A percentile compares a stretch with the other conserved stretches of the same genome.
Evolutionary conservation across 495 filamentous ascomycete genomes (phyloP).

Genomic region (Bacidia gigantensis): DNA sequence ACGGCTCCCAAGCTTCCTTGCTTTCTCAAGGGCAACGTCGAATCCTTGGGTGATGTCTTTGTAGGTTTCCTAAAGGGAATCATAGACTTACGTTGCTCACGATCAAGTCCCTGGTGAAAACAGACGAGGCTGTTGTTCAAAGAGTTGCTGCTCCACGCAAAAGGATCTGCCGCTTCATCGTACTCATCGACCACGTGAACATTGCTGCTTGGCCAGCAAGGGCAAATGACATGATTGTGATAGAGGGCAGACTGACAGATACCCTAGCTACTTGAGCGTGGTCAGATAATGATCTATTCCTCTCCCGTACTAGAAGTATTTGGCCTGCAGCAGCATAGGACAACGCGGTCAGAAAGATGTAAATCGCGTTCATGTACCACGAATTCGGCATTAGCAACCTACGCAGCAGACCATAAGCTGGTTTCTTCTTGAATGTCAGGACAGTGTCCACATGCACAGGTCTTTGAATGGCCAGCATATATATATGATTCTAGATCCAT

Average conservation of each 20-base stretch:
- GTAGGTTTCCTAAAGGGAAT: neutral
- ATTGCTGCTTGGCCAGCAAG: constrained; percentile 24
- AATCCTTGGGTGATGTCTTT: neutral
- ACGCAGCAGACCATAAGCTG: too few species aligned
- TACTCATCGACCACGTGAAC: constrained; percentile 24
- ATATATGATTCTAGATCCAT: too few species aligned
- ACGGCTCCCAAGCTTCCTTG: neutral
- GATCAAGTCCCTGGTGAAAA: constrained; percentile 9
- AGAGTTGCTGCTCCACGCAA: constrained; percentile 20
- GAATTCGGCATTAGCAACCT: too few species aligned
- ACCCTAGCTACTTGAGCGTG: neutral
- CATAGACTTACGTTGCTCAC: neutral
- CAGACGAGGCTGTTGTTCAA: constrained; percentile 19
- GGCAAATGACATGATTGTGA: constrained; percentile 24
- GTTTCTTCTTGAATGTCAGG: too few species aligned
- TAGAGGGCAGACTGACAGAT: constrained; percentile 9
- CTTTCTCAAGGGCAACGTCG: neutral
- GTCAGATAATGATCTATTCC: neutral
- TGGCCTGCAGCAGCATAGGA: neutral
- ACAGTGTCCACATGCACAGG: too few species aligned
- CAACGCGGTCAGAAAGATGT: neutral
- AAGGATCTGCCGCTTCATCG: constrained; percentile 9
- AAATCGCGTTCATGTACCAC: neutral
- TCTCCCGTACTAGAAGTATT: neutral
- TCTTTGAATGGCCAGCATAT: too few species aligned